These are phyloP conservation scores for Juglanconis juglandina DNA, from an alignment of 2,329 filamentous ascomycete species.

Conservation along the genomic window DNA sequence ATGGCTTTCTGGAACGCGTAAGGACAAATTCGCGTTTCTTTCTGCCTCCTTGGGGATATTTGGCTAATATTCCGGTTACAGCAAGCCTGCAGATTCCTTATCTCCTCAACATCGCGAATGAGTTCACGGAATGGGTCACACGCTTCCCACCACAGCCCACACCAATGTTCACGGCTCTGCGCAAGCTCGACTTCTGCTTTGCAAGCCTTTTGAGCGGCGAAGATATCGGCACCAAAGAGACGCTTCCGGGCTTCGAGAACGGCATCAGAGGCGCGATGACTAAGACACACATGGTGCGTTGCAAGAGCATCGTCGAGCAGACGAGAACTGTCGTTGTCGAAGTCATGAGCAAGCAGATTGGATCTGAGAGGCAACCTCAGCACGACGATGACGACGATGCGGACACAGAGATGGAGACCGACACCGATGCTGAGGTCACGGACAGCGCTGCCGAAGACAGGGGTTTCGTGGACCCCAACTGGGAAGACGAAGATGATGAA, in stretches of 20 bases:
- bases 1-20: slow-evolving; percentile 85
- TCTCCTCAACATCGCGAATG: slow-evolving; percentile 71
- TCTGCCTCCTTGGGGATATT: background rate
- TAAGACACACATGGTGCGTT: slow-evolving; percentile 79
- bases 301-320: slow-evolving; percentile 75
- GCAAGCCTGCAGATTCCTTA: slow-evolving; percentile 80
- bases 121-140: slow-evolving; percentile 68
- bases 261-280: slow-evolving; percentile 65
- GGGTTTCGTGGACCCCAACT: slow-evolving; percentile 26
- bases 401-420: slow-evolving; percentile 23
- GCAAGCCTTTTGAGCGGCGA: slow-evolving; percentile 67
- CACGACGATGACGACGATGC: slow-evolving; percentile 33
- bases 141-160: slow-evolving; percentile 67
- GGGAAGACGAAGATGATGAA: slow-evolving; percentile 35
- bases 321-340: slow-evolving; percentile 69
- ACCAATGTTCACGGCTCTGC: slow-evolving; percentile 67
- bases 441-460: slow-evolving; percentile 8
- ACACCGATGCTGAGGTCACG: slow-evolving; percentile 32
- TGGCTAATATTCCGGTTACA: slow-evolving; percentile 30
- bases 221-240: slow-evolving; percentile 62
- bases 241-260: slow-evolving; percentile 67
- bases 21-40: slow-evolving; percentile 31
- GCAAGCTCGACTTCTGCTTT: slow-evolving; percentile 82
- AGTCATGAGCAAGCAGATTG: slow-evolving; percentile 55
- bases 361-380: slow-evolving; percentile 42